phyloP scores from a whole-genome alignment of 176 grass and related monocot genomes.

The Carex cristatella region DNA sequence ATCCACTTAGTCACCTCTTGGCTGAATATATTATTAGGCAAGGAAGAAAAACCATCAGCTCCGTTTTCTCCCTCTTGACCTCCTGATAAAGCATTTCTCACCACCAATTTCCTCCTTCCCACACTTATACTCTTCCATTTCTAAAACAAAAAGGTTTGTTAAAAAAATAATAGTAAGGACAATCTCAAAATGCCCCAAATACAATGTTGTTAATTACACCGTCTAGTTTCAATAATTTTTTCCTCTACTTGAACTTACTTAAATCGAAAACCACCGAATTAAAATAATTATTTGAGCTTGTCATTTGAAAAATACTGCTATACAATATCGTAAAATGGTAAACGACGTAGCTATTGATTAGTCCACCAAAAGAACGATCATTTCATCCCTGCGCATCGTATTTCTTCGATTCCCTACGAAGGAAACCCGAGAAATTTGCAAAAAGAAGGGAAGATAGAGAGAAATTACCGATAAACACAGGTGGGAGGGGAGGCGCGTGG shows the following conservation, averaged over 20 bases:
- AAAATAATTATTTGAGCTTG: not conserved
- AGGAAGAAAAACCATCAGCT: constrained; percentile 46
- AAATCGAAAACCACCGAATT: not conserved
- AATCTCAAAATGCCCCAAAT: not conserved
- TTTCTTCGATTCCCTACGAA: not conserved
- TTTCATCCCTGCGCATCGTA: not conserved
- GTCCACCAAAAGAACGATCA: not conserved
- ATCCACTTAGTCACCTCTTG: constrained; percentile 47
- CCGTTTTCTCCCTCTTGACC: constrained; percentile 36
- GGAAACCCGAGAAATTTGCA: not conserved
- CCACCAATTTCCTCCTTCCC: constrained; percentile 19
- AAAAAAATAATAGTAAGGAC: not conserved
- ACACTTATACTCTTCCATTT: constrained; percentile 23
- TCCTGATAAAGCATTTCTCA: constrained; percentile 33
- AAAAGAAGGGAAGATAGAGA: not conserved
- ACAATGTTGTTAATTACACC: not conserved
- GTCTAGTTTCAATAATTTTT: not conserved
- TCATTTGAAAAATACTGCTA: not conserved
- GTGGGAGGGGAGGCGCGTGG: constrained; percentile 6
- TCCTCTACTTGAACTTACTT: not conserved
- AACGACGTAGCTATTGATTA: not conserved
- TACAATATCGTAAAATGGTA: not conserved
- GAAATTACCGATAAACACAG: constrained; percentile 2
- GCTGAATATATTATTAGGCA: constrained; percentile 51
- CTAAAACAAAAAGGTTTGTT: constrained; percentile 19